phyloP scores from a whole-genome alignment of 2,329 filamentous ascomycete genomes.

The Botryosphaeria agaves region DNA sequence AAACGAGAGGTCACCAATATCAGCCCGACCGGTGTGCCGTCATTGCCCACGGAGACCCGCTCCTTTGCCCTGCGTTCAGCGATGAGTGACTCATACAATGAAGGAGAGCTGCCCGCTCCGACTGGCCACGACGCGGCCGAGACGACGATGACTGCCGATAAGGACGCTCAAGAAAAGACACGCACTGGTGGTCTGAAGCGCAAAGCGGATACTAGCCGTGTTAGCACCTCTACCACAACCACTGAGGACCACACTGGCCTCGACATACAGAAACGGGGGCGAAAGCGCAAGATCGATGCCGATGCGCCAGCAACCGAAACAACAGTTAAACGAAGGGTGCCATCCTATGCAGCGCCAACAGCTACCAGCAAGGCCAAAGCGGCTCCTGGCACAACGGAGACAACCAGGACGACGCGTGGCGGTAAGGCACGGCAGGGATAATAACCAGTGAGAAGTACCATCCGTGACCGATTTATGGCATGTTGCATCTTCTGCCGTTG shows the following conservation, averaged over 20 bases:
- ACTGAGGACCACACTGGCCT: too few relatives aligned
- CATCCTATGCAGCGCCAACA: constrained; percentile 18
- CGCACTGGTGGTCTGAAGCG: constrained; percentile 11
- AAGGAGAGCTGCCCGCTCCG: not conserved
- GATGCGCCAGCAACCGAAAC: constrained; percentile 3
- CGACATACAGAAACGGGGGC: too few relatives aligned
- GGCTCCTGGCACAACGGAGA: not conserved
- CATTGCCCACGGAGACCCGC: not conserved
- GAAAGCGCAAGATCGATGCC: too few relatives aligned
- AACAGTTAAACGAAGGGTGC: constrained; percentile 13
- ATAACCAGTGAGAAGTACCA: too few relatives aligned
- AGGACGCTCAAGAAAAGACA: not conserved
- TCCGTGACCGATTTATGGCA: too few relatives aligned
- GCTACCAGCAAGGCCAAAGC: constrained; percentile 15
- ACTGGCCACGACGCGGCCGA: not conserved
- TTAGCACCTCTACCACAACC: too few relatives aligned
- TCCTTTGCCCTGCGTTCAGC: not conserved
- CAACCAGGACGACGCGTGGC: not conserved
- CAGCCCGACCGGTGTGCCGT: not conserved
- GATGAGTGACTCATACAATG: not conserved
- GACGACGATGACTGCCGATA: not conserved
- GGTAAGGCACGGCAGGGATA: not conserved
- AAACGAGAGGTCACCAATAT: not conserved
- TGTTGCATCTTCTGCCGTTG: too few relatives aligned
- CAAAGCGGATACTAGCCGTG: constrained; percentile 11